Conservation (phyloP, 2,329 filamentous ascomycete genomes). For the Hymenoscyphus linearis region DNA sequence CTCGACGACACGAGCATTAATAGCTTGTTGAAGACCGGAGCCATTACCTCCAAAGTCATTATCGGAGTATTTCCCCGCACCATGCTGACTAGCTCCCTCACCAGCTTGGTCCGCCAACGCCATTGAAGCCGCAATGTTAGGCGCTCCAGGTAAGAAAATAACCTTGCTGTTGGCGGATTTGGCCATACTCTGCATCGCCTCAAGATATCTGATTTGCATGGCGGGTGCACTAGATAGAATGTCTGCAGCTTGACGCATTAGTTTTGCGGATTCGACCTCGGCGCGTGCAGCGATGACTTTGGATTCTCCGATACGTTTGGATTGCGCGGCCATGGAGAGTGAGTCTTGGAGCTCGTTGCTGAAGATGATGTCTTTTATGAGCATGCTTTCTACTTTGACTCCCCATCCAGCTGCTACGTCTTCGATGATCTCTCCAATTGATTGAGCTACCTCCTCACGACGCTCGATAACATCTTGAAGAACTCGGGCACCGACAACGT, state of each 20-base stretch:
- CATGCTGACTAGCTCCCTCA: conserved; percentile 50
- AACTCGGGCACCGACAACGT: conserved; percentile 91
- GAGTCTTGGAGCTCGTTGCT: conserved; percentile 91
- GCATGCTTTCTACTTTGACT: conserved; percentile 94
- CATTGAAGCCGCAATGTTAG: conserved; percentile 51
- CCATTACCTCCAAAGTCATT: conserved; percentile 50
- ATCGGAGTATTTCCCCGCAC: conserved; percentile 32
- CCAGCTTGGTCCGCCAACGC: conserved; percentile 46
- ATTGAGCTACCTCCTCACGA: conserved; percentile 92
- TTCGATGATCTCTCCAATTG: conserved; percentile 95
- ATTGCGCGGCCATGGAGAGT: conserved; percentile 96
- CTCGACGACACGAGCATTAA: conserved; percentile 79
- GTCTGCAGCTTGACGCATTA: conserved; percentile 90
- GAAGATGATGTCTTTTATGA: conserved; percentile 99
- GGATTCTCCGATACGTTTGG: conserved; percentile 95
- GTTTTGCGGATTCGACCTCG: conserved; percentile 92
- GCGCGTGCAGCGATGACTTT: conserved; percentile 97
- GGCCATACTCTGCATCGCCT: conserved; percentile 98
- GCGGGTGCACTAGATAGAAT: conserved; percentile 87
- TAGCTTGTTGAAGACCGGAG: conserved; percentile 67
- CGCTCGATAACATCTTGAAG: conserved; percentile 98
- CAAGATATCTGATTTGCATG: conserved; percentile 97
- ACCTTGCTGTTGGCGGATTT: conserved; percentile 87
- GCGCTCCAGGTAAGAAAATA: conserved; percentile 67
- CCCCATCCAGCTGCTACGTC: conserved; percentile 93